phyloP scores from a whole-genome alignment of 192 early-diverging fungal genomes.

The Podochytrium sp. region DNA sequence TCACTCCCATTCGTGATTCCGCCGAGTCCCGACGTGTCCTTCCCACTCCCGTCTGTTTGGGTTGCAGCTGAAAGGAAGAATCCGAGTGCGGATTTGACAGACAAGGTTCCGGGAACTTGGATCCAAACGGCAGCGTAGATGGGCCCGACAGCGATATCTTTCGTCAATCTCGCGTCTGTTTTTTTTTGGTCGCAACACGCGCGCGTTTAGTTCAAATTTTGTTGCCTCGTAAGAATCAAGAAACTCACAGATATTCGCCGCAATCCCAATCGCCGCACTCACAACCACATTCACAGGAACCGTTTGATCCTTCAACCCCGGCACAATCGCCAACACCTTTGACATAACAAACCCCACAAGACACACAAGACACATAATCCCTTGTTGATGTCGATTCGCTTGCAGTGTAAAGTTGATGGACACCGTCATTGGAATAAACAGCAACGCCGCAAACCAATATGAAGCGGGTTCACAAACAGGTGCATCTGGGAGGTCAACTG shows the following conservation, averaged over 20 bases:
- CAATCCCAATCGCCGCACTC: slow-evolving; percentile 78
- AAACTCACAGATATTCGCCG: slow-evolving; percentile 63
- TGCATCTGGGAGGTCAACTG: background rate
- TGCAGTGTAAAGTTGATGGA: slow-evolving; percentile 62
- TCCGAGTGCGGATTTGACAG: slow-evolving; percentile 62
- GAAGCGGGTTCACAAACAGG: background rate
- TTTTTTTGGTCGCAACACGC: too few species aligned
- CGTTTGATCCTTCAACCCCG: slow-evolving; percentile 48
- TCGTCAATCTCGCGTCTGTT: slow-evolving; percentile 68
- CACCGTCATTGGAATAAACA: slow-evolving; percentile 59
- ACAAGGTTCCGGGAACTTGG: slow-evolving; percentile 80
- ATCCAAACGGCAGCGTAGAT: slow-evolving; percentile 80
- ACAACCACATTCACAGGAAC: slow-evolving; percentile 57
- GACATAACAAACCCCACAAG: slow-evolving; percentile 71
- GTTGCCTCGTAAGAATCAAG: too few species aligned
- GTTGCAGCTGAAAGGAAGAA: slow-evolving; percentile 52
- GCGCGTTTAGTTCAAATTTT: too few species aligned
- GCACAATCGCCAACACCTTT: slow-evolving; percentile 60
- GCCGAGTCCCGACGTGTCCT: background rate
- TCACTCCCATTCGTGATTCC: slow-evolving; percentile 31
- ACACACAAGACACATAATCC: slow-evolving; percentile 67
- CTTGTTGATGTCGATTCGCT: slow-evolving; percentile 60
- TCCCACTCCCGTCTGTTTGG: background rate
- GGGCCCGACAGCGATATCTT: slow-evolving; percentile 76
- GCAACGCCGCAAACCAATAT: slow-evolving; percentile 56